These are phyloP conservation scores for Phytopythium aichiense DNA, from an alignment of 352 stramenopile genomes.

Conservation along the genomic window DNA sequence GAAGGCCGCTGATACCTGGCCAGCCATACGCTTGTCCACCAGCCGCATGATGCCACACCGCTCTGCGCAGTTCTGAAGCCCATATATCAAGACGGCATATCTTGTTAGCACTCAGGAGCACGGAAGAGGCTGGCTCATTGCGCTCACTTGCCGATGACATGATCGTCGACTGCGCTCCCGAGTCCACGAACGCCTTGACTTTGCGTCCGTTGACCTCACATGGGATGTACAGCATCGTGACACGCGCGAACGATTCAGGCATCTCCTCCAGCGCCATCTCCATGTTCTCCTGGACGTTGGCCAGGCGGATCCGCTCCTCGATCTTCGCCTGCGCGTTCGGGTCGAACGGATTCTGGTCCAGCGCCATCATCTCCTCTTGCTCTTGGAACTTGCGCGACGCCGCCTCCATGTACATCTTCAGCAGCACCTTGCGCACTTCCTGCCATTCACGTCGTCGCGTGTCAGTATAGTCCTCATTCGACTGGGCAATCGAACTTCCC, in stretches of 20 bases:
- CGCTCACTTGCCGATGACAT: slow-evolving; percentile 74
- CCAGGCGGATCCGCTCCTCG: slow-evolving; percentile 77
- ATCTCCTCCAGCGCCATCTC: slow-evolving; percentile 88
- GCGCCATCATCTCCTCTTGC: slow-evolving; percentile 58
- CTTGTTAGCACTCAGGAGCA: not conserved
- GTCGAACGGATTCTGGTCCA: slow-evolving; percentile 80
- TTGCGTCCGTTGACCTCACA: slow-evolving; percentile 78
- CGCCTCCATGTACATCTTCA: slow-evolving; percentile 84
- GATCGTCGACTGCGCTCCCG: slow-evolving; percentile 88
- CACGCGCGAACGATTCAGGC: slow-evolving; percentile 78
- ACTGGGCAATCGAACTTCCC: not conserved
- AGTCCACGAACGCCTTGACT: slow-evolving; percentile 91
- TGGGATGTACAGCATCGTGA: slow-evolving; percentile 89
- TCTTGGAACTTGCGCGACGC: slow-evolving; percentile 77
- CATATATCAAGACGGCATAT: not conserved
- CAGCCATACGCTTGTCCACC: slow-evolving; percentile 86
- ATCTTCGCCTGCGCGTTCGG: slow-evolving; percentile 74
- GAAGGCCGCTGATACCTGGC: slow-evolving; percentile 39
- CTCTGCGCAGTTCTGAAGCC: slow-evolving; percentile 74
- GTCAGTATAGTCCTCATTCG: not conserved
- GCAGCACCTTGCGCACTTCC: slow-evolving; percentile 77
- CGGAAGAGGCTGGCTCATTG: not conserved
- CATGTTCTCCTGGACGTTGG: slow-evolving; percentile 88
- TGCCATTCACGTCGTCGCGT: slow-evolving; percentile 13
- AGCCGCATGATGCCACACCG: slow-evolving; percentile 88